Evolutionary conservation across 2,329 filamentous ascomycete species (phyloP), one percentile per base, ranked within the genome.

Genomic region (Didymella glomerata): DNA sequence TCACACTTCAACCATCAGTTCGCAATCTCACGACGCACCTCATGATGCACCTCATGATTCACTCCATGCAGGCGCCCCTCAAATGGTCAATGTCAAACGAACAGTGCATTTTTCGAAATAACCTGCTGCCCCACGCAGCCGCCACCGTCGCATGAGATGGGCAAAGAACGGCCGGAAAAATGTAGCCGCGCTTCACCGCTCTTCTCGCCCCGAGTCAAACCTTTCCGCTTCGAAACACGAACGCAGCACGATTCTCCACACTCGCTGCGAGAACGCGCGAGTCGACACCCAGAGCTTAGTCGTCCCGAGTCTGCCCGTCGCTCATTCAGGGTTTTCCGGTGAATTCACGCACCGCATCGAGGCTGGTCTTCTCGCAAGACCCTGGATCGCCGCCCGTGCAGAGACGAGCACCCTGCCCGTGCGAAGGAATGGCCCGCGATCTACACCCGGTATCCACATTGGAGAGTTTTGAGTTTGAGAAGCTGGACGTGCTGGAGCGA

Each of bases 21-120:
- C 32, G 45, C 50, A 54, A 58, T 54, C 46, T 50, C 40, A 48
- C 49, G 50, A 48, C 50, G 49, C 56, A 58, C 14, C 46, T 54
- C 49, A 49, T 58, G 56, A 48, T 54, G 49, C 56, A 58, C 14
- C 46, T 54, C 49, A 49, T 58, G 56, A 58, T 54, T 58, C 56
- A 54, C 40, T 24, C 34, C n/a, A n/a, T 54, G 50, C 56, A 58
- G 46, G 28, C 16, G 32, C 45, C 56, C 50, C 56, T 54, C 49
- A 40, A 49, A 28, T 49, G 28, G 46, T 50, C 56, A 54, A 50
- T 20, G 46, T 49, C 50, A 50, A 58, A 58, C 56, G 49, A 16
- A 38, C 16, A 25, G 7, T 27, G 20, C 20, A 40, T 22, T 41
- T 27, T 48, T 41, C 13, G 36, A 48, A 50, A 41, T 58, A 58